These are phyloP conservation scores for Carallia pectinifolia DNA, from an alignment of 345 rosid genomes.

Conservation along the genomic window DNA sequence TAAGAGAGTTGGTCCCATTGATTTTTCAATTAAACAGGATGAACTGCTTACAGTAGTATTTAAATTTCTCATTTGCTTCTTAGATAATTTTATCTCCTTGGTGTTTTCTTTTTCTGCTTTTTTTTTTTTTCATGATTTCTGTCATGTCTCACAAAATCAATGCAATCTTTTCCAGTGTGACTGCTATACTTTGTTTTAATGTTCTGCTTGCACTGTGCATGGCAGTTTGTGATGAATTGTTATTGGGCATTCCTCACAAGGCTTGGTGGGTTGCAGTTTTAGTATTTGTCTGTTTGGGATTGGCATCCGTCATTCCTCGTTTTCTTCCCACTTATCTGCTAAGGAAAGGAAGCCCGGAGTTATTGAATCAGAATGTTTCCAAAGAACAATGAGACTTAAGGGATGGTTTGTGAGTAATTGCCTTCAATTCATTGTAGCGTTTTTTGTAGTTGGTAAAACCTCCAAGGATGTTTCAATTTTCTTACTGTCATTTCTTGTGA, in stretches of 20 bases:
- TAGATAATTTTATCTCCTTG: neutral
- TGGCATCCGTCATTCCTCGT: conserved; percentile 49
- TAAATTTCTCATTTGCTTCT: neutral
- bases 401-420: neutral
- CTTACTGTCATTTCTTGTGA: no score
- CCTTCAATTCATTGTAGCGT: neutral
- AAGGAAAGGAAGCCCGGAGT: conserved; percentile 20
- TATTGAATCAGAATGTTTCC: conserved; percentile 13
- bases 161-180: neutral
- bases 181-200: neutral
- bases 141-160: neutral
- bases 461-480: neutral
- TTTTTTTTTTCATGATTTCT: no score
- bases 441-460: neutral
- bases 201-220: neutral
- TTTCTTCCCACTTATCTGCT: conserved; percentile 52
- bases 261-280: conserved; percentile 66
- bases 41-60: neutral
- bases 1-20: neutral
- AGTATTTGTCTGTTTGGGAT: conserved; percentile 55
- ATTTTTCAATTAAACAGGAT: neutral
- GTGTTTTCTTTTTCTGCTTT: neutral
- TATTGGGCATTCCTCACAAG: conserved; percentile 65
- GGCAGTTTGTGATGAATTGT: conserved; percentile 77
- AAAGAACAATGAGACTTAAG: conserved; percentile 40